Conservation (phyloP, 1,284 basidiomycete genomes). For the Austroboletus niveus region DNA sequence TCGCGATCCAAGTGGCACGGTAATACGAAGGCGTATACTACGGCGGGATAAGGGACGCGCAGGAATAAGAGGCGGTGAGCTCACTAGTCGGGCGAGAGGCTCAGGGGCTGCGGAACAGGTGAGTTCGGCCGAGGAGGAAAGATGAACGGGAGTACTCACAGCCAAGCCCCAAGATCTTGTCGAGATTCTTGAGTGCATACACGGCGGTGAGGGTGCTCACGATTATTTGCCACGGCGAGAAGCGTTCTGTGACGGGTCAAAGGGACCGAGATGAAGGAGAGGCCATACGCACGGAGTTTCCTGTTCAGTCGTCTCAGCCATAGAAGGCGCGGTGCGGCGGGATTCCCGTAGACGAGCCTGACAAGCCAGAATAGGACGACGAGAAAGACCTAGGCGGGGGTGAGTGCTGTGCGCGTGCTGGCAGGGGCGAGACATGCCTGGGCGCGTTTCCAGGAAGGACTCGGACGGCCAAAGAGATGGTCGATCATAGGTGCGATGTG, state of each 20-base stretch:
- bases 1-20: slow-evolving; percentile 94
- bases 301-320: slow-evolving; percentile 63
- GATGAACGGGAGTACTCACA: slow-evolving; percentile 48
- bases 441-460: slow-evolving; percentile 69
- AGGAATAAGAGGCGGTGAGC: slow-evolving; percentile 27
- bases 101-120: slow-evolving; percentile 70
- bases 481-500: slow-evolving; percentile 63
- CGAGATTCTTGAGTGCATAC: slow-evolving; percentile 85
- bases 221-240: slow-evolving; percentile 94
- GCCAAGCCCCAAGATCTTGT: slow-evolving; percentile 82
- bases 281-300: slow-evolving; percentile 49
- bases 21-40: slow-evolving; percentile 94
- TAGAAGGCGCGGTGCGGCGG: slow-evolving; percentile 62
- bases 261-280: background rate
- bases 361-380: slow-evolving; percentile 90
- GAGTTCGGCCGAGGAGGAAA: background rate
- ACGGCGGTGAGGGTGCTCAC: slow-evolving; percentile 81
- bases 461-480: slow-evolving; percentile 78
- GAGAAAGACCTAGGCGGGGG: slow-evolving; percentile 63
- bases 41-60: slow-evolving; percentile 12
- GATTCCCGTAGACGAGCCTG: slow-evolving; percentile 70
- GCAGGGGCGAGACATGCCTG: slow-evolving; percentile 47
- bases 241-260: slow-evolving; percentile 54
- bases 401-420: slow-evolving; percentile 1
- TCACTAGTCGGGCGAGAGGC: slow-evolving; percentile 82